Evolutionary conservation across 2,329 filamentous ascomycete species (phyloP), one percentile per base, ranked within the genome.

Genomic region (Pestalotiopsis sp.): DNA sequence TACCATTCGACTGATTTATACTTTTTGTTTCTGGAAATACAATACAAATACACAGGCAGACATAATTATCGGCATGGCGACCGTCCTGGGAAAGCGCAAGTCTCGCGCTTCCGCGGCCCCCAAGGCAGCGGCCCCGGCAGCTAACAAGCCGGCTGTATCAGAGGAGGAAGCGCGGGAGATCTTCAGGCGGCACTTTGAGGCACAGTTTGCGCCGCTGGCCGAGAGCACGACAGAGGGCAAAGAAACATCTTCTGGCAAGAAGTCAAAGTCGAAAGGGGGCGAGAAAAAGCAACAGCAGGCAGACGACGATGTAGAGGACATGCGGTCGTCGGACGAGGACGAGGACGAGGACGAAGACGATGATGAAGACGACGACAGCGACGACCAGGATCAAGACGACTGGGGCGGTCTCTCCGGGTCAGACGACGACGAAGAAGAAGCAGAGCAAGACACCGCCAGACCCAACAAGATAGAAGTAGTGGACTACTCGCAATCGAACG

Each of bases 131-230:
- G 25, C 73, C 25, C 36, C 31, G 7, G 56, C 31, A 27, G 65
- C 71, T 23, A 23, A 23, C 5, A 75, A 75, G 5, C 68, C 76
- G 13, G 74, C 75, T 2, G 67, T 78, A 27, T 80, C 78, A 1
- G 78, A 82, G 56, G 83, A 88, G 72, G 86, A 90, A 69, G 86
- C 92, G 13, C 90, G 93, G 73, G 93, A 91, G 68, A 87, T 95
- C 69, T 93, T 99, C 76, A 90, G 91, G 69, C 89, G 89, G 73
- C 92, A 95, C 78, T 98, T 98, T 77, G 96, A 98, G 81, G 89
- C 93, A 36, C 91, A 92, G 77, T 98, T 98, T 83, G 89, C 90
- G 77, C 94, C 95, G 9, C 80, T 97, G 7, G 12, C 52, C 9
- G 60, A 49, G 39, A 45, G 7, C 61, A 62, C 27, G 11, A 27